Conservation (phyloP, 306 rosid species). For the Prunus salicina region DNA sequence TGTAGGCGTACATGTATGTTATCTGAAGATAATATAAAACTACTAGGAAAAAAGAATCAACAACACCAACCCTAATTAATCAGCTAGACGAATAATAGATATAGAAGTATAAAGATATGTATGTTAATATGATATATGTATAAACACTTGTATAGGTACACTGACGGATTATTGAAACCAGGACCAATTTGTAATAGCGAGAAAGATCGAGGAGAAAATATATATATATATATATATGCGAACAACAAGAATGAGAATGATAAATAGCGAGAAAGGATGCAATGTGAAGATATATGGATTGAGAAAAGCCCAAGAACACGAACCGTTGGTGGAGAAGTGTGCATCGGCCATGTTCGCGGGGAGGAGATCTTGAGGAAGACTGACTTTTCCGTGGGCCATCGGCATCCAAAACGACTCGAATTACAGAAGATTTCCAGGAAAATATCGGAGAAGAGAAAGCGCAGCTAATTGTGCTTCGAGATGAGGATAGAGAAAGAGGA, state of each 20-base stretch:
- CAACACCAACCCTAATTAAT: neutral
- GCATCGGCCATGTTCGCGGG: constrained; percentile 42
- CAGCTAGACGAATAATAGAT: neutral
- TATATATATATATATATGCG: neutral
- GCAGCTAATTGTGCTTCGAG: neutral
- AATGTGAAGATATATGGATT: neutral
- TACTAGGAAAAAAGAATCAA: neutral
- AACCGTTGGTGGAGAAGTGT: constrained; percentile 41
- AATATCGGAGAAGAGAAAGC: constrained; percentile 24
- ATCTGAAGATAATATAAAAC: neutral
- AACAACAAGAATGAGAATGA: neutral
- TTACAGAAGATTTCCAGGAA: constrained; percentile 18
- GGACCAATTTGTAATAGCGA: neutral
- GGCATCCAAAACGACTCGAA: constrained; percentile 18
- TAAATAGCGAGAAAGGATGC: neutral
- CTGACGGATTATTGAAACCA: neutral
- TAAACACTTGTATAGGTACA: neutral
- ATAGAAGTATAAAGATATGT: neutral
- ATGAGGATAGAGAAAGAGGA: neutral
- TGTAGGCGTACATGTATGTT: neutral
- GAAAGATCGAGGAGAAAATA: neutral
- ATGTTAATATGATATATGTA: neutral
- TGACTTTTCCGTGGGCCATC: constrained; percentile 49
- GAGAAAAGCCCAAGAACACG: constrained; percentile 28
- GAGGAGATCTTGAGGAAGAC: constrained; percentile 63